Evolutionary conservation across 306 rosid genomes (phyloP).

Genomic region (Macrotyloma uniflorum): DNA sequence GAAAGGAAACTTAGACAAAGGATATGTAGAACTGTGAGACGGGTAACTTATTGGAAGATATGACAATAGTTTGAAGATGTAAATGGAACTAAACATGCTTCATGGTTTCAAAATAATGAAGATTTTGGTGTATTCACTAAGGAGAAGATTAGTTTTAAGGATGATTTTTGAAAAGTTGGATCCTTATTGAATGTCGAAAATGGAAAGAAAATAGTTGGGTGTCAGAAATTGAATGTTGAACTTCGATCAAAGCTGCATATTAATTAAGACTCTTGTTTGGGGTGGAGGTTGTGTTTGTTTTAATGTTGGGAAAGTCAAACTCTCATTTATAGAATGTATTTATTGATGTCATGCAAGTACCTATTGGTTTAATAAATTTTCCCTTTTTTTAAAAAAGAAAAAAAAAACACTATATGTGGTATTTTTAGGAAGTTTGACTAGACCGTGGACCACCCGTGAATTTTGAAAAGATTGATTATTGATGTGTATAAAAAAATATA

Average conservation of each 20-base stretch:
- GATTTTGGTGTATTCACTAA: neutral
- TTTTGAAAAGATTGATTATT: too few species aligned
- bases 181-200: neutral
- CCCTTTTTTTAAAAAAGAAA: too few species aligned
- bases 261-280: neutral
- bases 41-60: neutral
- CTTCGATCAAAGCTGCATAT: neutral
- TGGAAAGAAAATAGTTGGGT: neutral
- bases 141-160: neutral
- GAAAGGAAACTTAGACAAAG: neutral
- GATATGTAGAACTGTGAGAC: neutral
- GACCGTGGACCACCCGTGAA: neutral
- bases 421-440: neutral
- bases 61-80: neutral
- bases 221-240: neutral
- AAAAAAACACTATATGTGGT: too few species aligned
- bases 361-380: too few species aligned
- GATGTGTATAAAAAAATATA: neutral
- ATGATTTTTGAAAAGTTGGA: neutral
- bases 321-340: neutral
- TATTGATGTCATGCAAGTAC: neutral
- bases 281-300: neutral
- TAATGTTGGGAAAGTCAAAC: neutral
- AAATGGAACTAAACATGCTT: too few species aligned
- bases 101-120: neutral